phyloP scores from a whole-genome alignment of 2,329 filamentous ascomycete genomes.

The Stachybotrys echinatus region DNA sequence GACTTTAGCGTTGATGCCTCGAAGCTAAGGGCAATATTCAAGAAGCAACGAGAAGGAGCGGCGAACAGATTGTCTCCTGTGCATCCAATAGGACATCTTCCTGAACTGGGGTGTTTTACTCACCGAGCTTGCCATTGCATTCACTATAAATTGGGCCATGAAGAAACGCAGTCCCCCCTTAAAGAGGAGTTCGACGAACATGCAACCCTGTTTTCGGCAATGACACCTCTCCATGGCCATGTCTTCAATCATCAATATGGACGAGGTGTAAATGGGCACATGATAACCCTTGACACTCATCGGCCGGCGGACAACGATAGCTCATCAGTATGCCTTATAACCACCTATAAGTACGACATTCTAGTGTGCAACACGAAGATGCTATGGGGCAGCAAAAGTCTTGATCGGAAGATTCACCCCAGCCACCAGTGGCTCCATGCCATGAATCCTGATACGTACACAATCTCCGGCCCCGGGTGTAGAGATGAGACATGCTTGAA shows the following conservation, averaged over 20 bases:
- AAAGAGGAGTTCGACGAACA: no score
- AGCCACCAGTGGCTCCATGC: slow-evolving; percentile 1
- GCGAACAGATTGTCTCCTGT: background rate
- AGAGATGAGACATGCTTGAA: background rate
- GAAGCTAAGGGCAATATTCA: background rate
- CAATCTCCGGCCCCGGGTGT: background rate
- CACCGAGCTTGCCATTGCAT: background rate
- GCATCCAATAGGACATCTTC: background rate
- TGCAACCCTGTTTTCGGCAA: no score
- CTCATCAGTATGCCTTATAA: background rate
- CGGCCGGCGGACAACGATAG: no score
- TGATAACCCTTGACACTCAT: no score
- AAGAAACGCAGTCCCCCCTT: no score
- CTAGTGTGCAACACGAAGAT: background rate
- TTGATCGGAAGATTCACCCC: background rate
- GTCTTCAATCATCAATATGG: no score
- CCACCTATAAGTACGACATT: background rate
- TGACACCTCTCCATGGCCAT: no score
- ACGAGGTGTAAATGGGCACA: no score
- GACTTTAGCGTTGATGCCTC: background rate
- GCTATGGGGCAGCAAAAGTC: background rate
- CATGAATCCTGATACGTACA: background rate
- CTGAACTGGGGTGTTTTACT: background rate
- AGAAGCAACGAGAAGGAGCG: background rate
- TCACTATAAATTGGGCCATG: background rate